These are phyloP conservation scores for Starmerella powellii DNA, from an alignment of 805 yeast species.

Conservation along the genomic window DNA sequence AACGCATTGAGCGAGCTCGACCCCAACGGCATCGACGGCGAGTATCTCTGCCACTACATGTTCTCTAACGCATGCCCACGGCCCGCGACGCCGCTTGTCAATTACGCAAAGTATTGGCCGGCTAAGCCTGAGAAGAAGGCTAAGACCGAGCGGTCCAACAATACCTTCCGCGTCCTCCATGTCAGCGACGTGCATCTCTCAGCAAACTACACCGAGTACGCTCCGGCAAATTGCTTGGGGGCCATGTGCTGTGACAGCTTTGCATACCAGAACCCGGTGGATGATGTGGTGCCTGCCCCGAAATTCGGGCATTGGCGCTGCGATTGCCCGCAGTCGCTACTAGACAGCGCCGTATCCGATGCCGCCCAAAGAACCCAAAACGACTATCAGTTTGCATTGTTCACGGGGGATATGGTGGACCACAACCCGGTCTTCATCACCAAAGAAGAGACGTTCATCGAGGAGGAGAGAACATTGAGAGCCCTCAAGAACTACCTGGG, in stretches of 20 bases:
- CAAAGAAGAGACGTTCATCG: constrained; percentile 37
- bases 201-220: constrained; percentile 37
- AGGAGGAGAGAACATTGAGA: constrained; percentile 42
- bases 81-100: constrained; percentile 43
- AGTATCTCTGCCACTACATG: constrained; percentile 48
- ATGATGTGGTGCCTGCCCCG: constrained; percentile 38
- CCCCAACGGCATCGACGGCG: constrained; percentile 43
- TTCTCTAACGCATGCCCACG: constrained; percentile 39
- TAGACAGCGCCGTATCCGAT: constrained; percentile 45
- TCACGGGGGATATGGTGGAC: constrained; percentile 66
- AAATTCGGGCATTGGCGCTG: constrained; percentile 51
- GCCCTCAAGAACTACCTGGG: constrained; percentile 42
- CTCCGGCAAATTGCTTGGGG: constrained; percentile 31
- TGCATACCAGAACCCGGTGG: constrained; percentile 30
- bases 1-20: constrained; percentile 42
- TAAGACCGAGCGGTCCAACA: constrained; percentile 1
- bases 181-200: constrained; percentile 56
- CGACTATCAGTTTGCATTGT: constrained; percentile 48
- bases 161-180: constrained; percentile 50
- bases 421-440: constrained; percentile 43
- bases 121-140: constrained; percentile 27
- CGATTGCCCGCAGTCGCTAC: constrained; percentile 52
- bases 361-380: constrained; percentile 29
- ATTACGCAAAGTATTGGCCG: constrained; percentile 37
- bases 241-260: constrained; percentile 51